Conservation (phyloP, 148 eudicot species). For the Chenopodium album region DNA sequence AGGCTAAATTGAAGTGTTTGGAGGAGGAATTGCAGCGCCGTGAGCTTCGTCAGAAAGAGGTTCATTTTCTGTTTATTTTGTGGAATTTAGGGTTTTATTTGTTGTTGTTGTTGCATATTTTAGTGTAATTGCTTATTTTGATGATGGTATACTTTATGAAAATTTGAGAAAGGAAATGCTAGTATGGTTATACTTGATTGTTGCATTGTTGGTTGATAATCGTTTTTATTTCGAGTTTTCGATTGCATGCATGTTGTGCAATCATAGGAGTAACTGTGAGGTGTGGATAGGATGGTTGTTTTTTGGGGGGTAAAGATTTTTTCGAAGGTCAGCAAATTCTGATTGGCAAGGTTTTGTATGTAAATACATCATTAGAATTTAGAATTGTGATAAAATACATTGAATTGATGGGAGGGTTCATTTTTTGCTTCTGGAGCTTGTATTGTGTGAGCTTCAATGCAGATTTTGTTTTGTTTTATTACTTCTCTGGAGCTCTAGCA, state of each 20-base stretch:
- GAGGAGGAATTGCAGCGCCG: conserved; percentile 33
- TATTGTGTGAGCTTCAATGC: background rate
- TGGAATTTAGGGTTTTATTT: background rate
- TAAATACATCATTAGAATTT: no score
- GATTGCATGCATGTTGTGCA: background rate
- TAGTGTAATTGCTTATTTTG: no score
- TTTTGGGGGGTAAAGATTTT: no score
- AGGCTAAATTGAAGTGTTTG: conserved; percentile 1
- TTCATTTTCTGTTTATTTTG: background rate
- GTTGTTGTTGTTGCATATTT: background rate
- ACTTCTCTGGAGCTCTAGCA: background rate
- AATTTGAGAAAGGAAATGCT: no score
- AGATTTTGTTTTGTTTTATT: background rate
- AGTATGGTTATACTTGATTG: no score
- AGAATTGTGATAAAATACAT: no score
- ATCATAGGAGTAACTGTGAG: background rate
- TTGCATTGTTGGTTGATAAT: no score
- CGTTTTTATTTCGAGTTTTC: background rate
- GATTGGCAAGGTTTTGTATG: no score
- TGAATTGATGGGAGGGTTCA: background rate
- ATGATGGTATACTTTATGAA: background rate
- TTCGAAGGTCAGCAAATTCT: no score
- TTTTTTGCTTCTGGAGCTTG: no score
- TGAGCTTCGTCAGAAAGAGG: background rate
- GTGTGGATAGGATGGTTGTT: background rate